These are phyloP conservation scores for Funneliformis mosseae DNA, from an alignment of 192 early-diverging fungal species.

Conservation along the genomic window DNA sequence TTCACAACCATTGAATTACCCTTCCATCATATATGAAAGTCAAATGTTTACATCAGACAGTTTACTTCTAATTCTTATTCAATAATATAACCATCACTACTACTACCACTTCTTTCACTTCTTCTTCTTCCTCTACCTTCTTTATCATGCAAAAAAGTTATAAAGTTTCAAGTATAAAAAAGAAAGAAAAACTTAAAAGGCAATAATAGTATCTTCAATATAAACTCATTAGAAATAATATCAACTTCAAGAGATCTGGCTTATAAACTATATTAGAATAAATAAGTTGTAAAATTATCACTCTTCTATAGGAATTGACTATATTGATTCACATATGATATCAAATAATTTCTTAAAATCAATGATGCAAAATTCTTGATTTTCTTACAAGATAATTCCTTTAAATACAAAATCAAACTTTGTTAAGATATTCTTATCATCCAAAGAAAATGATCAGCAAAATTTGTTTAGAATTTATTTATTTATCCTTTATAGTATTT, in stretches of 20 bases:
- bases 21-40: too few relatives aligned
- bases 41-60: too few relatives aligned
- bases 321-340: neutral
- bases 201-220: neutral
- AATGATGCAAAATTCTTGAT: neutral
- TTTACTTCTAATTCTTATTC: too few relatives aligned
- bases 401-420: neutral
- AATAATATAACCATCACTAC: too few relatives aligned
- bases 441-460: neutral
- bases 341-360: neutral
- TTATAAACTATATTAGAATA: conserved; percentile 26
- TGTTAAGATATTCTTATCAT: neutral
- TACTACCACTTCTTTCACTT: too few relatives aligned
- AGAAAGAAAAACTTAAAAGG: conserved; percentile 6
- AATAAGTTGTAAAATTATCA: neutral
- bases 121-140: neutral
- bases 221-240: conserved; percentile 11
- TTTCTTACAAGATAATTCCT: neutral
- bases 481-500: too few relatives aligned
- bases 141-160: neutral
- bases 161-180: conserved; percentile 5
- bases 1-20: too few relatives aligned
- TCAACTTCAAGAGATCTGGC: conserved; percentile 27
- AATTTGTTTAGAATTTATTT: neutral
- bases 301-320: neutral